Conservation (phyloP, 768 basidiomycete genomes). For the Naganishia vishniacii region DNA sequence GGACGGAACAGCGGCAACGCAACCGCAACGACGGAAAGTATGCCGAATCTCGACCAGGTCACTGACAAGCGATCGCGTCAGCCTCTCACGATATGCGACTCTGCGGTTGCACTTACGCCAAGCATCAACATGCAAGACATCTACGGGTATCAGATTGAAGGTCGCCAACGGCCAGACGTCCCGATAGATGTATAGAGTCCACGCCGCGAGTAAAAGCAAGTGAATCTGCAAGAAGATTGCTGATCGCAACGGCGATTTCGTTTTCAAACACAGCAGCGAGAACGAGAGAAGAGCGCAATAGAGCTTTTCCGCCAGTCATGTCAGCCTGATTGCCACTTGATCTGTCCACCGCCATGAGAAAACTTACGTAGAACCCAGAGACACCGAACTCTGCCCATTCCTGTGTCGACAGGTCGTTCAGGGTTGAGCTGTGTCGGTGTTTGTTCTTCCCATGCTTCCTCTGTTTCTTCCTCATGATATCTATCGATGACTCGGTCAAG, state of each 20-base stretch:
- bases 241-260: conserved; percentile 47
- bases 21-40: conserved; percentile 53
- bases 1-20: conserved; percentile 59
- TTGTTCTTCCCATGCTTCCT: conserved; percentile 44
- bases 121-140: conserved; percentile 52
- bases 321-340: background rate
- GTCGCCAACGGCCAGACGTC: conserved; percentile 59
- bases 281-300: conserved; percentile 54
- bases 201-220: conserved; percentile 53
- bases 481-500: background rate
- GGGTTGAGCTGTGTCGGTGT: conserved; percentile 35
- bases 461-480: conserved; percentile 29
- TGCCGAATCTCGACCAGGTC: conserved; percentile 57
- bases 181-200: conserved; percentile 57
- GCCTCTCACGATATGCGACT: too few relatives aligned
- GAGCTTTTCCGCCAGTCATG: conserved; percentile 41
- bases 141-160: conserved; percentile 55
- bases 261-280: conserved; percentile 50
- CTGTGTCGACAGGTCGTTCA: conserved; percentile 40
- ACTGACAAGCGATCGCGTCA: too few relatives aligned
- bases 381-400: conserved; percentile 46
- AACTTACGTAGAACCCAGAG: conserved; percentile 48
- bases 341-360: too few relatives aligned
- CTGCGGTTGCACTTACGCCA: too few relatives aligned
- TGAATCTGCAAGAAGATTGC: conserved; percentile 42